phyloP scores from a whole-genome alignment of 768 basidiomycete genomes.

The Sistotremastrum suecicum region DNA sequence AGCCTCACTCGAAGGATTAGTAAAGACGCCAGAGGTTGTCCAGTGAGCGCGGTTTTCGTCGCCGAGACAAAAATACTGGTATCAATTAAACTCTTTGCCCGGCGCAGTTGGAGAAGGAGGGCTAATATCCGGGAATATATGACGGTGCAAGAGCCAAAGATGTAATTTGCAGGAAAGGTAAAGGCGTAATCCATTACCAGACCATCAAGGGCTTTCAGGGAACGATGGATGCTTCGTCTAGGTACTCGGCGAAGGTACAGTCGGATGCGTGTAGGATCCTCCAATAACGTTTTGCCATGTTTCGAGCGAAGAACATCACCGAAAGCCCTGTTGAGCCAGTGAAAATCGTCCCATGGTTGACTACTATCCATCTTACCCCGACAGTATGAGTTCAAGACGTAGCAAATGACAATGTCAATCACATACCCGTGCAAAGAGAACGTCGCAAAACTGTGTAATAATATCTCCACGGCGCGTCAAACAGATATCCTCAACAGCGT shows the following conservation, averaged over 20 bases:
- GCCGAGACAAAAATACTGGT: conserved; percentile 40
- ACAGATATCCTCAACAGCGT: conserved; percentile 51
- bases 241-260: conserved; percentile 46
- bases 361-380: conserved; percentile 52
- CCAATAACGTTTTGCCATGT: conserved; percentile 31
- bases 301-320: conserved; percentile 39
- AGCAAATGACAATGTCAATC: not conserved
- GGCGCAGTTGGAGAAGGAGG: conserved; percentile 57
- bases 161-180: conserved; percentile 70
- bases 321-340: conserved; percentile 71
- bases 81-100: conserved; percentile 60
- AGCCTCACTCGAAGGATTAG: conserved; percentile 65
- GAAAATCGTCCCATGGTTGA: conserved; percentile 65
- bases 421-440: conserved; percentile 59
- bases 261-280: conserved; percentile 56
- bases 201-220: conserved; percentile 51
- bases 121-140: conserved; percentile 55
- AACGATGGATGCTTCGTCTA: conserved; percentile 32
- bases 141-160: conserved; percentile 45
- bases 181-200: conserved; percentile 66
- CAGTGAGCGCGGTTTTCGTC: conserved; percentile 18
- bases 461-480: conserved; percentile 70
- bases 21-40: conserved; percentile 47
- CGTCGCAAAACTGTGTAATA: conserved; percentile 58
- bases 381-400: not conserved